Conservation (phyloP, 257 asterid genomes). For the Cynanchum wilfordii region DNA sequence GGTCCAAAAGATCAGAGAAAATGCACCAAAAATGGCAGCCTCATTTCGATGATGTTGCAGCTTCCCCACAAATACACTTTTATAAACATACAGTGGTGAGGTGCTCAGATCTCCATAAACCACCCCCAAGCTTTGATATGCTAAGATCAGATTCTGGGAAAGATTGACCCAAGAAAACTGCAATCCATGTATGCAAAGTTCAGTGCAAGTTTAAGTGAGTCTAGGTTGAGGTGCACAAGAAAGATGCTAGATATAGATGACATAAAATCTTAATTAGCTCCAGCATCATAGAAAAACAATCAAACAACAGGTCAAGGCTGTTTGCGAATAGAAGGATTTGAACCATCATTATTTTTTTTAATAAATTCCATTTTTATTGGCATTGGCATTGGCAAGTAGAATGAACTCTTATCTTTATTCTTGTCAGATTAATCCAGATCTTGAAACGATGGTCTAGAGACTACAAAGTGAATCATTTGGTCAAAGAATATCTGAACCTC, state of each 20-base stretch:
- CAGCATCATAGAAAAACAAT: neutral
- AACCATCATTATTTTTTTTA: too few species aligned
- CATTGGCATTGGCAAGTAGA: too few species aligned
- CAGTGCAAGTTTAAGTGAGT: constrained; percentile 1
- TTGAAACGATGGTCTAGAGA: too few species aligned
- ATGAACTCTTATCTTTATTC: too few species aligned
- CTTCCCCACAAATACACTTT: constrained; percentile 65
- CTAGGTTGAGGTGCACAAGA: neutral
- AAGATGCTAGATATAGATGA: neutral
- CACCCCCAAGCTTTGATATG: constrained; percentile 96
- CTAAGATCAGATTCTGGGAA: constrained; percentile 54
- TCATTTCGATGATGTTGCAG: constrained; percentile 50
- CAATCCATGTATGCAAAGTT: constrained; percentile 30
- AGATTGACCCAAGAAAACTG: constrained; percentile 51
- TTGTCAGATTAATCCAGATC: too few species aligned
- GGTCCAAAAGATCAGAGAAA: constrained; percentile 93
- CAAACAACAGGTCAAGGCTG: neutral
- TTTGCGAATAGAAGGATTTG: too few species aligned
- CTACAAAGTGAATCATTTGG: too few species aligned
- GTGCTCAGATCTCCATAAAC: constrained; percentile 96
- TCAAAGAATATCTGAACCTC: neutral
- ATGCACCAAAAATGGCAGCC: constrained; percentile 79
- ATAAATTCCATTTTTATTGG: too few species aligned
- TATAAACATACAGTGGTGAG: constrained; percentile 85
- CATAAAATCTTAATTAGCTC: neutral